Evolutionary conservation across 208 protist species (phyloP).

Genomic region (Kentomonas sorsogonicus): DNA sequence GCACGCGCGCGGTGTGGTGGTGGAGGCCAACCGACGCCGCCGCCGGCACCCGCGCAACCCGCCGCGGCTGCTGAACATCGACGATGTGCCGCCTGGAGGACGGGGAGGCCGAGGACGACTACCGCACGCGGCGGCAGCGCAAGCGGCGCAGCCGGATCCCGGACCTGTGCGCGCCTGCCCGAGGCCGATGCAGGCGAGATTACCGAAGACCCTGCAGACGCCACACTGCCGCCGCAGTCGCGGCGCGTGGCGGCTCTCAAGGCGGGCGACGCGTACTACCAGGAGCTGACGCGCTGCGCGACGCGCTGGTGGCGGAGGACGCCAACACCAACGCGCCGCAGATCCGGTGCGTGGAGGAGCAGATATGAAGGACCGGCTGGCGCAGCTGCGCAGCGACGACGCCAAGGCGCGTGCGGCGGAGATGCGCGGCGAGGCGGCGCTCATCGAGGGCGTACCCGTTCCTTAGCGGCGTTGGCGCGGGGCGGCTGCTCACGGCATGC

Average conservation of each 20-base stretch:
- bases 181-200: conserved; percentile 16
- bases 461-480: conserved; percentile 10
- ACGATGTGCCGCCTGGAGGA: conserved; percentile 25
- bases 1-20: conserved; percentile 20
- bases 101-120: conserved; percentile 18
- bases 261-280: conserved; percentile 36
- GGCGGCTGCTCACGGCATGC: conserved; percentile 11
- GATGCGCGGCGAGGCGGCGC: conserved; percentile 13
- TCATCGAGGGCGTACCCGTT: conserved; percentile 22
- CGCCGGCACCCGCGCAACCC: conserved; percentile 12
- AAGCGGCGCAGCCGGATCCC: conserved; percentile 17
- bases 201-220: conserved; percentile 18
- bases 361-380: conserved; percentile 31
- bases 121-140: conserved; percentile 20
- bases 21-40: conserved; percentile 25
- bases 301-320: conserved; percentile 25
- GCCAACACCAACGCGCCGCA: conserved; percentile 20
- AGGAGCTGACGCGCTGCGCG: conserved; percentile 36
- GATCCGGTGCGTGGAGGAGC: conserved; percentile 40
- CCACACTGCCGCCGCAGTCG: conserved; percentile 11
- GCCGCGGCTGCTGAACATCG: conserved; percentile 25
- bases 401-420: conserved; percentile 9
- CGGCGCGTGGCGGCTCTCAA: conserved; percentile 14
- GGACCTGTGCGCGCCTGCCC: conserved; percentile 16
- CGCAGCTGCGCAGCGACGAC: conserved; percentile 25